phyloP scores from a whole-genome alignment of 768 basidiomycete genomes.

The Pisolithus microcarpus region DNA sequence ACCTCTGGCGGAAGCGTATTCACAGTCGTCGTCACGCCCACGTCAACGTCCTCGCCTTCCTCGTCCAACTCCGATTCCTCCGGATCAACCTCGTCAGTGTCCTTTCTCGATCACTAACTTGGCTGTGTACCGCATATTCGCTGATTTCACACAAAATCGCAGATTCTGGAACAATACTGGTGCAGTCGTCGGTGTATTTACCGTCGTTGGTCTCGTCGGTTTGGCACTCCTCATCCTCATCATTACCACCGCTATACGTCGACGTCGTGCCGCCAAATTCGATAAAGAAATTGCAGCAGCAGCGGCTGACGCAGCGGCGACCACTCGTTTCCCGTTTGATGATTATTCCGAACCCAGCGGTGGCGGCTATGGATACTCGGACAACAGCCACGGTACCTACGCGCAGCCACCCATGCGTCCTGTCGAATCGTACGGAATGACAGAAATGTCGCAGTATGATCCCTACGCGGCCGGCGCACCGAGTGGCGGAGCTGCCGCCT shows the following conservation, averaged over 20 bases:
- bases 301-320: conserved; percentile 53
- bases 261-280: conserved; percentile 55
- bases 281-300: conserved; percentile 72
- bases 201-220: conserved; percentile 59
- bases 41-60: background rate
- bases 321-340: conserved; percentile 46
- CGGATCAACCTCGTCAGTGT: conserved; percentile 23
- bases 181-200: conserved; percentile 66
- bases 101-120: background rate
- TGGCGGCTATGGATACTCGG: conserved; percentile 35
- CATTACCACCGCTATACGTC: conserved; percentile 47
- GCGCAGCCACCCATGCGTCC: conserved; percentile 38
- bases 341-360: conserved; percentile 29
- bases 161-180: conserved; percentile 71
- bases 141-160: background rate
- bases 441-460: conserved; percentile 37
- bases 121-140: background rate
- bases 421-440: conserved; percentile 45
- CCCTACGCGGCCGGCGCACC: conserved; percentile 24
- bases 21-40: conserved; percentile 3
- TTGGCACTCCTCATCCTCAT: conserved; percentile 44
- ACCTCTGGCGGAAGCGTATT: conserved; percentile 5
- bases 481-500: conserved; percentile 15
- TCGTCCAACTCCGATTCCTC: background rate
- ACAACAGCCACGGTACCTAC: conserved; percentile 52